Conservation (phyloP, 2,329 filamentous ascomycete species). For the Stemphylium vesicarium region DNA sequence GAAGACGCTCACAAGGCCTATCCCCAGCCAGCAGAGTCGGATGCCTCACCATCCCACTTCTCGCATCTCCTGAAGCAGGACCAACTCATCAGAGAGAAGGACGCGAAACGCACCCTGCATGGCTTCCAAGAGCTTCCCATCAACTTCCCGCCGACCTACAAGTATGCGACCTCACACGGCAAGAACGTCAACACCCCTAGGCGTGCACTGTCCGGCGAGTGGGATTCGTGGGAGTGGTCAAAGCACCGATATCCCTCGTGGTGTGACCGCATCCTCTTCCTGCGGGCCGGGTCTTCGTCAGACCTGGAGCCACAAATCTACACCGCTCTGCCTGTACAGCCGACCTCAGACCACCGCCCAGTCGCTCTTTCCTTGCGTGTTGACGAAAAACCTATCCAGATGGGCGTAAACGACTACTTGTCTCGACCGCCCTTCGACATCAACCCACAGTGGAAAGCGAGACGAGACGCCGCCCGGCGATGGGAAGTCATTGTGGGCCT, state of each 20-base stretch:
- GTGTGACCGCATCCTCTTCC: slow-evolving; percentile 89
- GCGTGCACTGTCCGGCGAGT: slow-evolving; percentile 29
- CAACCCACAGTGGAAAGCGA: slow-evolving; percentile 62
- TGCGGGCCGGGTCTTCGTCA: slow-evolving; percentile 55
- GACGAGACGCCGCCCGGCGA: slow-evolving; percentile 60
- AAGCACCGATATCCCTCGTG: slow-evolving; percentile 83
- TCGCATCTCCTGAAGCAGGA: slow-evolving; percentile 73
- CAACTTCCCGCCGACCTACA: slow-evolving; percentile 90
- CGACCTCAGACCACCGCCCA: slow-evolving; percentile 86
- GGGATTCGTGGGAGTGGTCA: slow-evolving; percentile 72
- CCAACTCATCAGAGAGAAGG: slow-evolving; percentile 77
- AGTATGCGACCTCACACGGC: slow-evolving; percentile 64
- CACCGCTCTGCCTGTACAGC: slow-evolving; percentile 75
- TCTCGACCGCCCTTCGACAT: slow-evolving; percentile 63
- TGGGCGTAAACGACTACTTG: slow-evolving; percentile 45
- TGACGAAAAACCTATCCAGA: slow-evolving; percentile 58
- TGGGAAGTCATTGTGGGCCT: slow-evolving; percentile 67
- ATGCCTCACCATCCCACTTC: slow-evolving; percentile 64
- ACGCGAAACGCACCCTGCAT: slow-evolving; percentile 74
- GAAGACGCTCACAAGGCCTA: slow-evolving; percentile 64
- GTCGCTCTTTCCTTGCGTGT: slow-evolving; percentile 76
- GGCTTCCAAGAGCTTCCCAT: slow-evolving; percentile 77
- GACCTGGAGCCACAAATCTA: slow-evolving; percentile 68
- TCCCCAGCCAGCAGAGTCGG: slow-evolving; percentile 64
- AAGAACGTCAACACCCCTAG: slow-evolving; percentile 8